Evolutionary conservation across 108 stramenopile species (phyloP).

Genomic region (Nitzschia sp.): DNA sequence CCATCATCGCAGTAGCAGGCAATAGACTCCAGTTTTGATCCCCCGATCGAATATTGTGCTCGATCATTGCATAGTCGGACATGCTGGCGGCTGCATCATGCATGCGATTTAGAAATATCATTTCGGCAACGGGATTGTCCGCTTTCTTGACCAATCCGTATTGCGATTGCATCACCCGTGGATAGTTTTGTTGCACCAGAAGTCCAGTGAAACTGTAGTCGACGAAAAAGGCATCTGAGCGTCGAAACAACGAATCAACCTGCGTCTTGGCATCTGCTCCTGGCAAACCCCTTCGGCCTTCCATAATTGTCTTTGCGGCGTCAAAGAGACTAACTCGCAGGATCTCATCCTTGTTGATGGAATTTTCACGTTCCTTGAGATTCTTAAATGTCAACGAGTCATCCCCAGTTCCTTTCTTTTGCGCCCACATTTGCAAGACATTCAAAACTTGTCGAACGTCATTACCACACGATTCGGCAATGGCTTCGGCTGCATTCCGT

Average conservation of each 20-base stretch:
- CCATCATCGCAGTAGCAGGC: conserved; percentile 73
- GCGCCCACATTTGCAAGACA: conserved; percentile 96
- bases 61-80: conserved; percentile 87
- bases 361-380: conserved; percentile 66
- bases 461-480: conserved; percentile 94
- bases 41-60: conserved; percentile 77
- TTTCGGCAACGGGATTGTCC: conserved; percentile 47
- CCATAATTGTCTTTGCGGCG: conserved; percentile 79
- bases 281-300: conserved; percentile 65
- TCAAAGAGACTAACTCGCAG: conserved; percentile 91
- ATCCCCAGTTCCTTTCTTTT: conserved; percentile 50
- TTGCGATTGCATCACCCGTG: conserved; percentile 62
- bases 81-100: conserved; percentile 80
- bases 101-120: conserved; percentile 58
- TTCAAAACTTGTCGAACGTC: conserved; percentile 96
- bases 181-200: conserved; percentile 93
- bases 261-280: conserved; percentile 58
- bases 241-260: conserved; percentile 62
- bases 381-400: conserved; percentile 73
- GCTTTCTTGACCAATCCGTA: conserved; percentile 40
- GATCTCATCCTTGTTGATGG: conserved; percentile 88
- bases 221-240: conserved; percentile 94
- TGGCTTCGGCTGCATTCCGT: conserved; percentile 92
- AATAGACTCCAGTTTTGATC: conserved; percentile 95
- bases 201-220: conserved; percentile 95